phyloP scores from a whole-genome alignment of 2,329 filamentous ascomycete species.

The Claviceps digitariae region DNA sequence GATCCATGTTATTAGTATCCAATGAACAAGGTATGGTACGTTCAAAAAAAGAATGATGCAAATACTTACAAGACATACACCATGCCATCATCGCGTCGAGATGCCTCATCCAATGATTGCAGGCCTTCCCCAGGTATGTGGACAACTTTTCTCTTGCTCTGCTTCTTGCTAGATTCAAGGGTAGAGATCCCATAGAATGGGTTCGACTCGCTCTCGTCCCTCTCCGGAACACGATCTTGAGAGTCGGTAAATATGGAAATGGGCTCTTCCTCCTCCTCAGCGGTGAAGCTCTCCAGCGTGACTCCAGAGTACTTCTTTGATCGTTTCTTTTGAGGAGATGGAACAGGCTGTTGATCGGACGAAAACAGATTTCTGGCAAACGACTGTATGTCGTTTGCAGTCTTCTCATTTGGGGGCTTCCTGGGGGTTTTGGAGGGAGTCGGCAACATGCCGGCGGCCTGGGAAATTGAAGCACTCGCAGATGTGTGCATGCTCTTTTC shows the following conservation, averaged over 20 bases:
- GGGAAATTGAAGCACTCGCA: slow-evolving; percentile 16
- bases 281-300: slow-evolving; percentile 43
- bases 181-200: slow-evolving; percentile 49
- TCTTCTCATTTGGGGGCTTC: slow-evolving; percentile 43
- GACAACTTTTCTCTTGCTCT: slow-evolving; percentile 42
- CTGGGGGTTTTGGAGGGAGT: slow-evolving; percentile 68
- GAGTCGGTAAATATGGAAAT: slow-evolving; percentile 69
- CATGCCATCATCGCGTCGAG: slow-evolving; percentile 55
- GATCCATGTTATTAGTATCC: slow-evolving; percentile 1
- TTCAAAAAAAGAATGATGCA: background rate
- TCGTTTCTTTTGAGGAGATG: slow-evolving; percentile 44
- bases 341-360: slow-evolving; percentile 43
- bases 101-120: slow-evolving; percentile 48
- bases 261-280: slow-evolving; percentile 40
- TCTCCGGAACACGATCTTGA: slow-evolving; percentile 60
- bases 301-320: slow-evolving; percentile 42
- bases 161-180: slow-evolving; percentile 30
- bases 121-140: slow-evolving; percentile 42
- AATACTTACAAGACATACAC: slow-evolving; percentile 65
- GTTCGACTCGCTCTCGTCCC: slow-evolving; percentile 54
- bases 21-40: background rate
- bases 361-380: slow-evolving; percentile 51
- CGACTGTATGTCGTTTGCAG: slow-evolving; percentile 34
- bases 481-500: slow-evolving; percentile 16
- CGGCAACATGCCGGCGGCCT: slow-evolving; percentile 47